Percentiles rank a stretch among this genome's conserved stretches.
These are phyloP conservation scores for Vachellia pachyceras DNA, from an alignment of 306 rosid genomes.

Conservation along the genomic window DNA sequence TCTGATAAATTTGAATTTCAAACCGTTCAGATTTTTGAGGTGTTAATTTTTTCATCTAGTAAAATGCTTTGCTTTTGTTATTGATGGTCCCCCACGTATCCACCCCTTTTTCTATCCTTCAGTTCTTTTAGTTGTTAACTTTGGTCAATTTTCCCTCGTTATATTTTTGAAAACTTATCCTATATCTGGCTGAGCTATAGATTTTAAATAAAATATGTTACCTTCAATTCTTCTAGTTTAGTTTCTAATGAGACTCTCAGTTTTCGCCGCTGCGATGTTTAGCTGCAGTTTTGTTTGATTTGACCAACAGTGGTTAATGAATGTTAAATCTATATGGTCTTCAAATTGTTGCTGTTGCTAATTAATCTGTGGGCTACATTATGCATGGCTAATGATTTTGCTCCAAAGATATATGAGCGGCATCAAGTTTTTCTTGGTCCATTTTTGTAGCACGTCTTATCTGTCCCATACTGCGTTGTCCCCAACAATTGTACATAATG, in stretches of 20 bases:
- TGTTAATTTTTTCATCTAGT: background rate
- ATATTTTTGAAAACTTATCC: background rate
- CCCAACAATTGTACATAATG: constrained; percentile 35
- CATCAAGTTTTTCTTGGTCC: background rate
- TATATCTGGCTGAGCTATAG: background rate
- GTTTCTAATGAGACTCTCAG: background rate
- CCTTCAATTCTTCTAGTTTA: constrained; percentile 10
- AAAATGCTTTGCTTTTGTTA: constrained; percentile 22
- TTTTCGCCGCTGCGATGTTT: background rate
- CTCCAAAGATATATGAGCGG: background rate
- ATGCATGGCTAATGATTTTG: constrained; percentile 8
- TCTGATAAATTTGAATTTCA: constrained; percentile 37
- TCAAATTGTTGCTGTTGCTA: background rate
- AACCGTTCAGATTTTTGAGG: constrained; percentile 3
- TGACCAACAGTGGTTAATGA: background rate
- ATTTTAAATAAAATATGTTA: background rate
- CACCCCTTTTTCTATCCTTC: constrained; percentile 5
- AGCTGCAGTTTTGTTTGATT: background rate
- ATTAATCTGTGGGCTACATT: constrained; percentile 2
- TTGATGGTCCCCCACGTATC: constrained; percentile 44
- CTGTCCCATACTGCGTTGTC: constrained; percentile 47
- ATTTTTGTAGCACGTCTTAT: constrained; percentile 29
- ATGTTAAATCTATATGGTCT: background rate
- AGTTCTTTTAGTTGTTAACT: constrained; percentile 14
- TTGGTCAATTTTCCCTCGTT: background rate